Conservation (phyloP, 371 early-diverging fungal species). For the Chytridium lagenaria region DNA sequence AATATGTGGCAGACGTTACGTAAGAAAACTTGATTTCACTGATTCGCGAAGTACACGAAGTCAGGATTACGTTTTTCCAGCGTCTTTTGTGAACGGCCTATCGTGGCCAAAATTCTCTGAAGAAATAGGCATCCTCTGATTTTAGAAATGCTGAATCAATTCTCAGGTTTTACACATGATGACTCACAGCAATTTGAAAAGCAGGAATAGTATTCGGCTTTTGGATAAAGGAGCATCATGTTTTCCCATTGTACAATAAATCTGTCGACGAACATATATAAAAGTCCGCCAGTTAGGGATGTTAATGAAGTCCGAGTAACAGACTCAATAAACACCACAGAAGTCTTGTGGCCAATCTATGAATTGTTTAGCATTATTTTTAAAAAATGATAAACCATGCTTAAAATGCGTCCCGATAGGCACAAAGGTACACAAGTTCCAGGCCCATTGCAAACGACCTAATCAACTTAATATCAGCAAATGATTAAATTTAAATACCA, state of each 20-base stretch:
- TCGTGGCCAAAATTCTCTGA: neutral
- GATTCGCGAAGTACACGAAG: no score
- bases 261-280: constrained; percentile 78
- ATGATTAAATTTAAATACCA: constrained; percentile 52
- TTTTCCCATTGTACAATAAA: constrained; percentile 94
- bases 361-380: no score
- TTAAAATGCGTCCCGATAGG: constrained; percentile 53
- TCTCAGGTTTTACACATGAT: neutral
- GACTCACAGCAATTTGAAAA: neutral
- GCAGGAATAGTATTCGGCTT: constrained; percentile 64
- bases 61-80: no score
- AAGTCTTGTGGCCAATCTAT: no score
- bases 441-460: constrained; percentile 92
- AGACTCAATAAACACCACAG: constrained; percentile 90
- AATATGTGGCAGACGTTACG: no score
- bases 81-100: neutral
- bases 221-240: constrained; percentile 48
- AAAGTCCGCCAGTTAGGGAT: constrained; percentile 84
- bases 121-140: neutral
- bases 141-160: neutral
- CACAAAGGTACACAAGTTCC: constrained; percentile 91
- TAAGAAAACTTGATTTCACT: no score
- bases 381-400: neutral
- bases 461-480: neutral
- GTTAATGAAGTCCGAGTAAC: constrained; percentile 85